phyloP scores from a whole-genome alignment of 2,329 filamentous ascomycete species.

The Fusarium sp. region DNA sequence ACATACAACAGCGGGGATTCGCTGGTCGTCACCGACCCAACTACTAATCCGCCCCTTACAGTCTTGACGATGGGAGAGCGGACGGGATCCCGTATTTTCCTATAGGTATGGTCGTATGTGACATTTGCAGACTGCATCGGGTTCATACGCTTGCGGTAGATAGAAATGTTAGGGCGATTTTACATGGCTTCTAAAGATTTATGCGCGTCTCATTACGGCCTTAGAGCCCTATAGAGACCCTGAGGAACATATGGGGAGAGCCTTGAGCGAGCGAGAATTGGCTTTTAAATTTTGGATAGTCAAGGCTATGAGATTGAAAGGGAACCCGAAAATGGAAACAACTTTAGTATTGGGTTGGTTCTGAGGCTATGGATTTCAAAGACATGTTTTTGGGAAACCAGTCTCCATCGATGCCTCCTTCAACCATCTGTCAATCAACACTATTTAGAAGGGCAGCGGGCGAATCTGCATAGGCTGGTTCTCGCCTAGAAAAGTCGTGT shows the following conservation, averaged over 20 bases:
- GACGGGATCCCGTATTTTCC: background rate
- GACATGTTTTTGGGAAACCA: background rate
- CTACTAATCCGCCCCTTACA: background rate
- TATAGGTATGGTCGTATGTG: background rate
- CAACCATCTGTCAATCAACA: accelerated
- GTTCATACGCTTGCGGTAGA: accelerated
- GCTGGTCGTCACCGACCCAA: background rate
- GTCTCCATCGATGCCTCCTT: accelerated
- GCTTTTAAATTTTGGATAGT: accelerated
- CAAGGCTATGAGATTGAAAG: accelerated
- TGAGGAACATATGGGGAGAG: background rate
- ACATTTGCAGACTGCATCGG: accelerated
- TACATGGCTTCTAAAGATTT: accelerated
- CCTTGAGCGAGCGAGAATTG: too few species aligned
- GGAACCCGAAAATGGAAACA: accelerated
- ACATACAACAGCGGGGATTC: background rate
- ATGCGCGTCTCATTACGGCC: accelerated
- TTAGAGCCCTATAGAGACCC: accelerated
- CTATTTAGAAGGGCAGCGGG: background rate
- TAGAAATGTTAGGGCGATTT: accelerated
- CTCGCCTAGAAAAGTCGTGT: background rate
- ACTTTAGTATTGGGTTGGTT: background rate
- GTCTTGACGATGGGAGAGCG: background rate
- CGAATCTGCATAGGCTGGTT: background rate
- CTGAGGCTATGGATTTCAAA: background rate